Conservation (phyloP, 2,329 filamentous ascomycete genomes). For the Diaporthe vaccinii region DNA sequence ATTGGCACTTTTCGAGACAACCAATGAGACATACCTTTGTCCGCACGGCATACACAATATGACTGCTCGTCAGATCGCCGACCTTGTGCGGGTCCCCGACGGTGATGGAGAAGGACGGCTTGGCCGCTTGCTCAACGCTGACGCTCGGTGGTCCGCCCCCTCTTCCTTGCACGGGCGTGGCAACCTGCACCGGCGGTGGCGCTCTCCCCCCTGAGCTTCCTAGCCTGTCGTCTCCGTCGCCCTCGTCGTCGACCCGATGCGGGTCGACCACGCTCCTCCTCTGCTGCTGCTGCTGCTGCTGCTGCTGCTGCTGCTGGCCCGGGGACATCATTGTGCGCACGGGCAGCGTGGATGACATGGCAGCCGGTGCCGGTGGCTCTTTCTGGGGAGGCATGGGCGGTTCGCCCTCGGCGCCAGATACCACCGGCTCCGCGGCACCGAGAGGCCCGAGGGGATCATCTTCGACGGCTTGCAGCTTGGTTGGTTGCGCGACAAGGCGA, state of each 20-base stretch:
- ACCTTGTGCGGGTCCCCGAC: constrained; percentile 99
- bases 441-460: constrained; percentile 83
- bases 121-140: constrained; percentile 92
- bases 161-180: constrained; percentile 64
- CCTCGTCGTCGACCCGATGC: constrained; percentile 79
- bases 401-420: constrained; percentile 26
- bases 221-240: constrained; percentile 66
- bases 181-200: constrained; percentile 74
- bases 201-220: constrained; percentile 67
- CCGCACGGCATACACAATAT: constrained; percentile 96
- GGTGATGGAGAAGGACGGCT: constrained; percentile 89
- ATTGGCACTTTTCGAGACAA: not conserved
- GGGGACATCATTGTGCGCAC: constrained; percentile 70
- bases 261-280: constrained; percentile 65
- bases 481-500: constrained; percentile 80
- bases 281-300: constrained; percentile 51
- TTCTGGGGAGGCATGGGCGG: constrained; percentile 80
- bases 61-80: constrained; percentile 94
- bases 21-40: constrained; percentile 76
- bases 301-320: constrained; percentile 52
- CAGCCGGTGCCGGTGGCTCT: constrained; percentile 61
- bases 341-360: constrained; percentile 54
- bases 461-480: constrained; percentile 81
- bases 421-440: constrained; percentile 65
- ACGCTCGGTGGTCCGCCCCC: constrained; percentile 80